Evolutionary conservation across 371 early-diverging fungal genomes (phyloP).

Genomic region (Modicella reniformis): DNA sequence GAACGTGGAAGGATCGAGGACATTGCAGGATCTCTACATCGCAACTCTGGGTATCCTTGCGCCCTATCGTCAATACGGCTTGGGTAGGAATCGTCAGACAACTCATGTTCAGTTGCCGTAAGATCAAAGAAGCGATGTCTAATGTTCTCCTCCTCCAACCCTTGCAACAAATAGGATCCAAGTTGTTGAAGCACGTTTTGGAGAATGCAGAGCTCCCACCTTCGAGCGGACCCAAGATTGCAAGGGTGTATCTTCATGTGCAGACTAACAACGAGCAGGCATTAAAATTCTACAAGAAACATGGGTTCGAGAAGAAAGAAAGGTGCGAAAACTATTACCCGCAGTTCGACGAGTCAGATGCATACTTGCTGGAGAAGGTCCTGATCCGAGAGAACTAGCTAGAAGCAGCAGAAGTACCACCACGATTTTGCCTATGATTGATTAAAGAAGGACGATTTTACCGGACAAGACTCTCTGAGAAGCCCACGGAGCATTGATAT

Average conservation of each 20-base stretch:
- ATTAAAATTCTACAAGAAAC: conserved; percentile 86
- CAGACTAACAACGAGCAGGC: conserved; percentile 89
- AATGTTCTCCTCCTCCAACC: background rate
- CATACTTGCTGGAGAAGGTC: conserved; percentile 73
- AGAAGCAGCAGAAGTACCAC: background rate
- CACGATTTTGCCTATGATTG: background rate
- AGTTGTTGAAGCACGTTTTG: conserved; percentile 70
- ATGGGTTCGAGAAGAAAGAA: conserved; percentile 77
- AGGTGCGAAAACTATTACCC: conserved; percentile 88
- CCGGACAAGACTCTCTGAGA: background rate
- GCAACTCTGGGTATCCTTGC: conserved; percentile 95
- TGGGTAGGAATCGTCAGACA: conserved; percentile 65
- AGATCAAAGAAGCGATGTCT: background rate
- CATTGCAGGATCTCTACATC: conserved; percentile 76
- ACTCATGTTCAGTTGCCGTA: background rate
- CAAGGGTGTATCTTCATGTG: conserved; percentile 86
- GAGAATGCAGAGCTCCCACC: conserved; percentile 58
- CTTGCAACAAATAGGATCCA: conserved; percentile 59
- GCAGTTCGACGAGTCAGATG: conserved; percentile 84
- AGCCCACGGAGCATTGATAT: no score
- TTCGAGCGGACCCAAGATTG: conserved; percentile 52
- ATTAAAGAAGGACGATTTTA: background rate
- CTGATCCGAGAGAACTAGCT: conserved; percentile 7
- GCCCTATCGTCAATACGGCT: conserved; percentile 82
- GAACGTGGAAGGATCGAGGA: conserved; percentile 51